phyloP scores from a whole-genome alignment of 1,139 yeast species.

The Zygotorulaspora mrakii region DNA sequence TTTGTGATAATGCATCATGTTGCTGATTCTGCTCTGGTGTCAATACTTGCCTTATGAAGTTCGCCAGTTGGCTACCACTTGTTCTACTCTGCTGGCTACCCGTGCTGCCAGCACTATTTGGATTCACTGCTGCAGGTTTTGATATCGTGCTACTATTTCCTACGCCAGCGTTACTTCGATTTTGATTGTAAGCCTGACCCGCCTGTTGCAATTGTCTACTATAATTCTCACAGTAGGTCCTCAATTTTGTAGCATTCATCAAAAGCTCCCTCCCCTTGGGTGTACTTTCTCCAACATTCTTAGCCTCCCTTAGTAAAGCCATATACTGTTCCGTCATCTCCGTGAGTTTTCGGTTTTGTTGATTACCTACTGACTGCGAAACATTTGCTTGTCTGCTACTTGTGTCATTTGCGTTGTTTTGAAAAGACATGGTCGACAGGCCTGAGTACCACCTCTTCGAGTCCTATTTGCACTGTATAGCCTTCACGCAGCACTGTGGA shows the following conservation, averaged over 20 bases:
- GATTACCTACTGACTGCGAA: slow-evolving; percentile 31
- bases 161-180: slow-evolving; percentile 42
- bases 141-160: slow-evolving; percentile 30
- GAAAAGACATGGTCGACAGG: slow-evolving; percentile 10
- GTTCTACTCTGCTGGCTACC: slow-evolving; percentile 12
- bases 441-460: neutral
- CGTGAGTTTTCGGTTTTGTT: slow-evolving; percentile 53
- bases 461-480: neutral
- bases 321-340: slow-evolving; percentile 59
- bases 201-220: slow-evolving; percentile 31
- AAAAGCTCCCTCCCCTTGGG: slow-evolving; percentile 68
- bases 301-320: slow-evolving; percentile 61
- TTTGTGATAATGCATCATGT: slow-evolving; percentile 32
- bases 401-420: slow-evolving; percentile 8
- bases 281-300: slow-evolving; percentile 51
- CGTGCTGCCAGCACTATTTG: slow-evolving; percentile 7
- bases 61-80: slow-evolving; percentile 23
- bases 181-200: slow-evolving; percentile 19
- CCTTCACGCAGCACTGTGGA: neutral
- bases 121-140: slow-evolving; percentile 24
- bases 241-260: slow-evolving; percentile 62
- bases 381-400: slow-evolving; percentile 5
- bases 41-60: slow-evolving; percentile 29
- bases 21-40: slow-evolving; percentile 36
- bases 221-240: slow-evolving; percentile 33